These are phyloP conservation scores for Petunia axillaris DNA, from an alignment of 257 asterid species.

Conservation along the genomic window DNA sequence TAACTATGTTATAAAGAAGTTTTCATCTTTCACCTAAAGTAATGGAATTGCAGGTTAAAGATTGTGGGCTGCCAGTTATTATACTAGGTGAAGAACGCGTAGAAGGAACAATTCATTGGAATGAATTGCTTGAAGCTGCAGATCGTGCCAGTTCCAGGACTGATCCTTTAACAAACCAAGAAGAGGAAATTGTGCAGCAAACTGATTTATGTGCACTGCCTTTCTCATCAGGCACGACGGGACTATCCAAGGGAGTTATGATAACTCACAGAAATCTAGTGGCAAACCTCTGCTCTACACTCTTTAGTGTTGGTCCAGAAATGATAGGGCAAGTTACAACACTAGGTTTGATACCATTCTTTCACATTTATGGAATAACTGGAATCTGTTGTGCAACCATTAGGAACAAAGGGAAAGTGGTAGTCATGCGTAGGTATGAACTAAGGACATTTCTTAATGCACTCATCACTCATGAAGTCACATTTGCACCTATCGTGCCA, in stretches of 20 bases:
- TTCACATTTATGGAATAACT: conserved; percentile 87
- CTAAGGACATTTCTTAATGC: conserved; percentile 65
- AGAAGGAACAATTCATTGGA: conserved; percentile 79
- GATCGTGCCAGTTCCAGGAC: conserved; percentile 61
- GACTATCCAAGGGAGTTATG: conserved; percentile 94
- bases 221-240: conserved; percentile 96
- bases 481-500: conserved; percentile 88
- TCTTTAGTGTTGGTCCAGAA: conserved; percentile 84
- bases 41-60: conserved; percentile 62
- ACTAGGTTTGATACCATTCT: conserved; percentile 85
- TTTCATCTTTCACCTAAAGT: neutral
- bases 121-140: conserved; percentile 77
- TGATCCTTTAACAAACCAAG: conserved; percentile 25
- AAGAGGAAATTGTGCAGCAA: conserved; percentile 54
- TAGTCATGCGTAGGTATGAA: conserved; percentile 84
- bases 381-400: conserved; percentile 95
- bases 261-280: conserved; percentile 81
- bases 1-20: neutral
- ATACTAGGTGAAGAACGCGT: conserved; percentile 66
- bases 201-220: conserved; percentile 91
- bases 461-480: conserved; percentile 68
- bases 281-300: conserved; percentile 84
- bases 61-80: conserved; percentile 74
- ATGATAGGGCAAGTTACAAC: conserved; percentile 71
- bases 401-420: conserved; percentile 87